Evolutionary conservation across 495 filamentous ascomycete species (phyloP).

Genomic region (Endocarpon pusillum): DNA sequence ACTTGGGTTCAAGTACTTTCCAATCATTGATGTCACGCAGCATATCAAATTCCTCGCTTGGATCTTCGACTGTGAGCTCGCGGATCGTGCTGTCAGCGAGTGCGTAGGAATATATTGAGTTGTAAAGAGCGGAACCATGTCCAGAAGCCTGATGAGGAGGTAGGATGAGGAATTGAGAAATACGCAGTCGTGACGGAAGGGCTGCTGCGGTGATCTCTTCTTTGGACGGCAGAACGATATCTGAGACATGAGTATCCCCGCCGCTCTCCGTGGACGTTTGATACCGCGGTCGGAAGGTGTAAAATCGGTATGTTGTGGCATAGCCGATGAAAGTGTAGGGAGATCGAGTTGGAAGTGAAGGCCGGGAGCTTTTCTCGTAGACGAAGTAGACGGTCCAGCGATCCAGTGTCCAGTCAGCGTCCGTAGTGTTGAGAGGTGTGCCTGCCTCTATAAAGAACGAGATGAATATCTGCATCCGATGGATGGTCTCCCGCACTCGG

Average conservation of each 20-base stretch:
- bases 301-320: slow-evolving; percentile 77
- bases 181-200: slow-evolving; percentile 57
- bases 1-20: slow-evolving; percentile 36
- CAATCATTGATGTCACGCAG: slow-evolving; percentile 75
- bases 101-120: slow-evolving; percentile 50
- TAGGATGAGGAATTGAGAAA: slow-evolving; percentile 89
- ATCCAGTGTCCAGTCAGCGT: slow-evolving; percentile 51
- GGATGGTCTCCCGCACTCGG: slow-evolving; percentile 44
- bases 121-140: slow-evolving; percentile 68
- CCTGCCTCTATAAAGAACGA: slow-evolving; percentile 87
- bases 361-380: slow-evolving; percentile 38
- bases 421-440: slow-evolving; percentile 49
- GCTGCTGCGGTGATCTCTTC: slow-evolving; percentile 23
- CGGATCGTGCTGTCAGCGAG: slow-evolving; percentile 40
- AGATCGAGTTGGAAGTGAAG: slow-evolving; percentile 27
- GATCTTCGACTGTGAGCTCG: slow-evolving; percentile 91
- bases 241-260: slow-evolving; percentile 15
- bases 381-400: slow-evolving; percentile 82
- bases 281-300: slow-evolving; percentile 30
- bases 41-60: slow-evolving; percentile 85
- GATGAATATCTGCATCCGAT: slow-evolving; percentile 67
- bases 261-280: slow-evolving; percentile 3
- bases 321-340: slow-evolving; percentile 70
- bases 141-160: slow-evolving; percentile 70
- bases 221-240: slow-evolving; percentile 27